Evolutionary conservation across 106 monocot genomes (phyloP), one percentile per base, ranked within the genome.

Genomic region (Phalaenopsis equestris): DNA sequence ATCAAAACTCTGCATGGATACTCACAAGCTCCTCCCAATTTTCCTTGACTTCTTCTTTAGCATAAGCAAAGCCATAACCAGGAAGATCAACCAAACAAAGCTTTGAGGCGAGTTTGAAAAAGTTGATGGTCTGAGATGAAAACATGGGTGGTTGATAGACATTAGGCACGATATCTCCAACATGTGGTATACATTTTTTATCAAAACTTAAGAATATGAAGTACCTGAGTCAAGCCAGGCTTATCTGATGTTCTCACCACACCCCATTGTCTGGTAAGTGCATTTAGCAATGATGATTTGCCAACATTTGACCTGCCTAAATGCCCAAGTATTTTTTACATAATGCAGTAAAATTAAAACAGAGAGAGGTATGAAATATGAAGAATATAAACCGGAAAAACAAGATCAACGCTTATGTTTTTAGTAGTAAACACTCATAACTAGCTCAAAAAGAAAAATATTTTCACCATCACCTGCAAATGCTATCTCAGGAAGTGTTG

Each of bases 41-140:
- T 41, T 99, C 99, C 85, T 93, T 95, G 49, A 95, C 93, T 86
- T 99, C 99, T 52, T 93, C 95, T 82, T 99, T 99, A 45, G 95
- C 99, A 90, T 95, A 99, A 49, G 99, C 99, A 91, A 99, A 99
- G 72, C 99, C 99, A 91, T 99, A 99, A 80, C 99, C 99, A 81
- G 99, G 99, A 76, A 99, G 84, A 85, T 99, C 99, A 82, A 99
- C 99, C 23, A 99, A 84, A 73, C 84, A 91, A 80, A 99, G 90
- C 67, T 99, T 99, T 83, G 90, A 85, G 37, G 87, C 99, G 79
- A 99, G 91, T 78, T 86, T 88, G 77, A 99, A 99, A 80, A 99
- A 99, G 81, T 99, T 99, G 49, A 99, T 91, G 5, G 89, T 99
- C 99, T 99, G 88, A 76, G 81, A 79, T 77, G 45, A 41, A 75